Percentiles rank a stretch among this genome's conserved stretches.
phyloP scores from a whole-genome alignment of 768 basidiomycete species.

The Lactarius indigo region DNA sequence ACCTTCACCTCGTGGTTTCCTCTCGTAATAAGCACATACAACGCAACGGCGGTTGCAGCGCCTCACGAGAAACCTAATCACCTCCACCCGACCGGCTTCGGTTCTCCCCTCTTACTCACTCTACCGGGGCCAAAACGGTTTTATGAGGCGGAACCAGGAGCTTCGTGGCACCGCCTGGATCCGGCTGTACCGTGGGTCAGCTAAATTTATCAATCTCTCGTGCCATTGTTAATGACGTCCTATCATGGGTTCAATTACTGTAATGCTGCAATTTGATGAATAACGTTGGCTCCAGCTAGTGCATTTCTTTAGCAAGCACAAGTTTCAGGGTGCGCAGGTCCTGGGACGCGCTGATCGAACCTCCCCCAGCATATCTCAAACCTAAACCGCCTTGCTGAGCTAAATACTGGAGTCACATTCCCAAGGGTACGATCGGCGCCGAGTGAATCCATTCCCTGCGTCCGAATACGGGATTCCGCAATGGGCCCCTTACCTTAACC shows the following conservation, averaged over 20 bases:
- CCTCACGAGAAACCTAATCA: conserved; percentile 13
- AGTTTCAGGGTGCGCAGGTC: conserved; percentile 13
- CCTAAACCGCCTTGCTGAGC: conserved; percentile 18
- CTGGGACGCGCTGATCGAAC: conserved; percentile 5
- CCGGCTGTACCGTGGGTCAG: background rate
- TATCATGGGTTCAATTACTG: conserved; percentile 8
- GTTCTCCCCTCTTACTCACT: background rate
- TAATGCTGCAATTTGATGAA: conserved; percentile 7
- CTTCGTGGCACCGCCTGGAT: conserved; percentile 2
- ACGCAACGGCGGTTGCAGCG: conserved; percentile 6
- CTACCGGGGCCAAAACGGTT: background rate
- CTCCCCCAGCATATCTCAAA: conserved; percentile 2
- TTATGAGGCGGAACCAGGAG: background rate
- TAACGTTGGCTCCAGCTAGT: background rate
- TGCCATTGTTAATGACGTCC: conserved; percentile 9
- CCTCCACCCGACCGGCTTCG: background rate
- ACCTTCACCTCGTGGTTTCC: conserved; percentile 15
- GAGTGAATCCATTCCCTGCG: conserved; percentile 10
- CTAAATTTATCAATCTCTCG: background rate
- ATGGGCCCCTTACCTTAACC: conserved; percentile 13
- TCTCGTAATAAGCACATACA: conserved; percentile 7
- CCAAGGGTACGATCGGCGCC: conserved; percentile 21
- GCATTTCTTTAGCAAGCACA: background rate
- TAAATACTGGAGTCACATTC: conserved; percentile 18
- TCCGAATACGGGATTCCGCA: conserved; percentile 11